Evolutionary conservation across 805 yeast genomes (phyloP).

Genomic region (Monosporozyma unispora): DNA sequence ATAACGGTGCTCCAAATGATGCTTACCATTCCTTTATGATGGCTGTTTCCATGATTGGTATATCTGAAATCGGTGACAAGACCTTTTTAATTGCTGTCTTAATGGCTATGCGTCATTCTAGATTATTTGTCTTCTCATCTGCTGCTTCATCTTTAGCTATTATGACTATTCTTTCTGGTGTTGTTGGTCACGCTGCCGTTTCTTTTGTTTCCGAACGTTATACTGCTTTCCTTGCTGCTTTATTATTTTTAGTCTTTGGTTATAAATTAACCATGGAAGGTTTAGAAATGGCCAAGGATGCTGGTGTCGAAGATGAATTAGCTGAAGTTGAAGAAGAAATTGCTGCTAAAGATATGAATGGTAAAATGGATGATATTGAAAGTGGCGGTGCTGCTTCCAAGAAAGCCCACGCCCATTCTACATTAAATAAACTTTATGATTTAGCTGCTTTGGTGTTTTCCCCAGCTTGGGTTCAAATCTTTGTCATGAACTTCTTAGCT

Average conservation of each 20-base stretch:
- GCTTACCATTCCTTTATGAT: constrained; percentile 48
- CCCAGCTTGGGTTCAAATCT: constrained; percentile 90
- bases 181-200: constrained; percentile 88
- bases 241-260: constrained; percentile 77
- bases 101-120: constrained; percentile 93
- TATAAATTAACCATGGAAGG: constrained; percentile 72
- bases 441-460: constrained; percentile 60
- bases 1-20: background rate
- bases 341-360: constrained; percentile 49
- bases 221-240: constrained; percentile 76
- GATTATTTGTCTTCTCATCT: constrained; percentile 76
- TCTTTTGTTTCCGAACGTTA: constrained; percentile 66
- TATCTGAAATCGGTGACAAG: constrained; percentile 96
- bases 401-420: constrained; percentile 1
- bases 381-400: constrained; percentile 35
- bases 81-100: constrained; percentile 93
- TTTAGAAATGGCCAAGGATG: constrained; percentile 62
- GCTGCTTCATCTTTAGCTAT: constrained; percentile 77
- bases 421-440: constrained; percentile 37
- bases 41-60: constrained; percentile 83
- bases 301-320: constrained; percentile 89
- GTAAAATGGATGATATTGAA: constrained; percentile 49
- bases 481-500: constrained; percentile 90
- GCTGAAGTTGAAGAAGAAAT: constrained; percentile 96
- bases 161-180: constrained; percentile 87